These are phyloP conservation scores for Juglanconis juglandina DNA, from an alignment of 2,329 filamentous ascomycete genomes.

Conservation along the genomic window DNA sequence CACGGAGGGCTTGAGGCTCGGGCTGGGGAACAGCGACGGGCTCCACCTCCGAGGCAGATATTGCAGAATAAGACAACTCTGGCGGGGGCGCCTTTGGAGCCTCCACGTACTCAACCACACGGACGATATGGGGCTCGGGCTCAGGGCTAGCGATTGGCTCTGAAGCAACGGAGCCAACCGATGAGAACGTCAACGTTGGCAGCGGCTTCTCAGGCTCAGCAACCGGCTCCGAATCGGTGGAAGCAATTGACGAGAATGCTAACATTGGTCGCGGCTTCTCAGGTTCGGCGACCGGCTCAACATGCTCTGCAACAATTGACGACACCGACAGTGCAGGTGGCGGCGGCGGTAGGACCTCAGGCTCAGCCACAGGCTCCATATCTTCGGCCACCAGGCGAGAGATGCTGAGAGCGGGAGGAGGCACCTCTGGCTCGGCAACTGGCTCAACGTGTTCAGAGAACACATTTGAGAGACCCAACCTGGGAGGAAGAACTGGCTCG, in stretches of 20 bases:
- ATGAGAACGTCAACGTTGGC: constrained; percentile 25
- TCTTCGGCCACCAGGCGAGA: constrained; percentile 21
- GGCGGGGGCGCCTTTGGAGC: constrained; percentile 16
- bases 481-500: constrained; percentile 30
- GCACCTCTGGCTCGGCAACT: constrained; percentile 19
- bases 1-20: constrained; percentile 1
- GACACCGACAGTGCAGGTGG: constrained; percentile 20
- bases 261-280: constrained; percentile 10
- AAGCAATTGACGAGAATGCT: constrained; percentile 13
- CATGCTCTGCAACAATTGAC: constrained; percentile 12
- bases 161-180: constrained; percentile 15
- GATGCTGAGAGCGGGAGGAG: constrained; percentile 17
- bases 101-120: constrained; percentile 19
- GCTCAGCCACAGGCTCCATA: constrained; percentile 28
- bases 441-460: constrained; percentile 26
- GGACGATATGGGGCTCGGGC: constrained; percentile 18
- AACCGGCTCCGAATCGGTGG: constrained; percentile 19
- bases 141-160: constrained; percentile 24
- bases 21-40: constrained; percentile 29
- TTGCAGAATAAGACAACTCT: constrained; percentile 30
- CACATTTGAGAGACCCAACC: constrained; percentile 31
- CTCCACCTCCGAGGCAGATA: constrained; percentile 34
- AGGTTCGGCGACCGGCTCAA: constrained; percentile 7
- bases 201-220: constrained; percentile 12
- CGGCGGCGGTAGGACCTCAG: constrained; percentile 22